These are phyloP conservation scores for Intubia oerlemansii DNA, from an alignment of 2,329 filamentous ascomycete genomes.

Conservation along the genomic window DNA sequence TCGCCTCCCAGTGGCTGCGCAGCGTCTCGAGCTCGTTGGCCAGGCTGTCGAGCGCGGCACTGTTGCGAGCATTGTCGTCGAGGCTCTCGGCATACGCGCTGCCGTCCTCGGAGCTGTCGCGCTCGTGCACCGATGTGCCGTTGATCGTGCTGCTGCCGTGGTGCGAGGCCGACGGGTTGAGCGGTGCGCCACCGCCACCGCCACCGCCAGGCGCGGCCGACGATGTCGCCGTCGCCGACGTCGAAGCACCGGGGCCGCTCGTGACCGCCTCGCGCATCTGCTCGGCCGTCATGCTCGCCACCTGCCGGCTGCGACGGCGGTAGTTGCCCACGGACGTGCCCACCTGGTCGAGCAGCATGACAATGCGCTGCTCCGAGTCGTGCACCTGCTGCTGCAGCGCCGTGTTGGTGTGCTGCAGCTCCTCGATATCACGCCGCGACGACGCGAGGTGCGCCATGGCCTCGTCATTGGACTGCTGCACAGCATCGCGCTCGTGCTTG, in stretches of 20 bases:
- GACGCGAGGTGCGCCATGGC: conserved; percentile 33
- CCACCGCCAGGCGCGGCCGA: too few species aligned
- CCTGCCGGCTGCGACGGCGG: conserved; percentile 50
- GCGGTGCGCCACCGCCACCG: too few species aligned
- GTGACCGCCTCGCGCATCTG: conserved; percentile 16
- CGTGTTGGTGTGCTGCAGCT: conserved; percentile 63
- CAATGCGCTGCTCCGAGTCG: conserved; percentile 86
- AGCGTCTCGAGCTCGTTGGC: conserved; percentile 83
- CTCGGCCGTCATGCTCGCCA: conserved; percentile 29
- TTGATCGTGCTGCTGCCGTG: conserved; percentile 4
- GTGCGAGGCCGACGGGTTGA: too few species aligned
- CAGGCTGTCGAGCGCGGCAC: conserved; percentile 64
- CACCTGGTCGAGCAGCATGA: conserved; percentile 81
- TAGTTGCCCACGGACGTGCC: conserved; percentile 89
- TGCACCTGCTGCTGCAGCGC: conserved; percentile 64
- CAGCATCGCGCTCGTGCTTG: conserved; percentile 46
- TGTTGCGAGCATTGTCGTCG: conserved; percentile 32
- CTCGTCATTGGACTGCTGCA: conserved; percentile 33
- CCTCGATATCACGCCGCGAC: conserved; percentile 49
- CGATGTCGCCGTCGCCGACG: conserved; percentile 11
- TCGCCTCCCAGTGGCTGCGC: conserved; percentile 83
- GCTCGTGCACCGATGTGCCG: conserved; percentile 17
- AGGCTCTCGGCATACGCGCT: conserved; percentile 38
- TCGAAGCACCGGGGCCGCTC: background rate
- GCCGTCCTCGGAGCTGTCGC: conserved; percentile 36